Conservation (phyloP, 176 grass and related monocot species). For the Musa schizocarpa region DNA sequence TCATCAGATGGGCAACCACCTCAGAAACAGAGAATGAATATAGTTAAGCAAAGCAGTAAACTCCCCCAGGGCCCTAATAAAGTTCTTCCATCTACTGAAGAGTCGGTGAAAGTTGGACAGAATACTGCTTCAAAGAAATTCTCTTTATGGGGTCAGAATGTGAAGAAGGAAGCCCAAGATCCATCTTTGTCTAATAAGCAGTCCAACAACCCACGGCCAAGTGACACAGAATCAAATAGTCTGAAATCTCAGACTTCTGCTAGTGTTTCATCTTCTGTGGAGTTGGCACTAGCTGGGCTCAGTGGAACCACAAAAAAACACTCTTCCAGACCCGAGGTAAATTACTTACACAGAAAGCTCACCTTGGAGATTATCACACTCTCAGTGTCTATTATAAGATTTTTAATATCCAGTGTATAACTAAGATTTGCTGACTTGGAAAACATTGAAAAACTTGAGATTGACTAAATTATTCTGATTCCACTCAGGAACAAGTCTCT, state of each 20-base stretch:
- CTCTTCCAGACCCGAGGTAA: constrained; percentile 42
- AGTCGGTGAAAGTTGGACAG: not conserved
- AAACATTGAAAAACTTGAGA: too few relatives aligned
- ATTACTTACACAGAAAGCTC: not conserved
- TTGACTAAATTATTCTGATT: constrained; percentile 16
- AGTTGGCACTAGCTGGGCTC: not conserved
- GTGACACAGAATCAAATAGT: constrained; percentile 13
- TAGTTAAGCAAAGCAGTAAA: constrained; percentile 5
- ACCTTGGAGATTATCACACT: too few relatives aligned
- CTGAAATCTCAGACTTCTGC: constrained; percentile 23
- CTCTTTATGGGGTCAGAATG: constrained; percentile 20
- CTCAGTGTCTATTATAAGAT: too few relatives aligned
- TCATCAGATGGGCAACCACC: constrained; percentile 11
- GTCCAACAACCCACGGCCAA: constrained; percentile 32
- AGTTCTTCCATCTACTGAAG: constrained; percentile 15
- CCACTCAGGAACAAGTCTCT: constrained; percentile 48
- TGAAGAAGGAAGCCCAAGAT: constrained; percentile 33
- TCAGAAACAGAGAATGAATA: constrained; percentile 13
- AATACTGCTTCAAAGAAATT: constrained; percentile 31
- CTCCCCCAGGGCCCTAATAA: constrained; percentile 15
- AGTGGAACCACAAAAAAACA: not conserved
- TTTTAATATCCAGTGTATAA: too few relatives aligned
- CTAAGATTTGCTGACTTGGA: too few relatives aligned
- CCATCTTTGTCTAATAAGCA: constrained; percentile 27
- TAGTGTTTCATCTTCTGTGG: constrained; percentile 14